Conservation (phyloP, 2,329 filamentous ascomycete genomes). For the Neonectria neomacrospora region DNA sequence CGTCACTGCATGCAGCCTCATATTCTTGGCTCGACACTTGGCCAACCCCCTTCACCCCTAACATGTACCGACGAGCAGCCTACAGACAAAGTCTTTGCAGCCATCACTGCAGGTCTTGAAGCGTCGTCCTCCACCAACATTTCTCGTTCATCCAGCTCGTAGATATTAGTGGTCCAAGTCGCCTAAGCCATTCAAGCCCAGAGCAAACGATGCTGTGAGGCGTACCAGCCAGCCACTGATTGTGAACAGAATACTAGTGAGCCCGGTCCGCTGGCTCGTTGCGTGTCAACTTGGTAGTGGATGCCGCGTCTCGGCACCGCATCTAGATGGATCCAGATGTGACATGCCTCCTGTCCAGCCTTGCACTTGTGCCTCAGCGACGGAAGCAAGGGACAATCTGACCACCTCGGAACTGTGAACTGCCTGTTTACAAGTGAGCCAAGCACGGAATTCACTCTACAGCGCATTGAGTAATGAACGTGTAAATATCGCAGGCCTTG, state of each 20-base stretch:
- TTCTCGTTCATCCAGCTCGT: slow-evolving; percentile 10
- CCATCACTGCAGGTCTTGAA: slow-evolving; percentile 6
- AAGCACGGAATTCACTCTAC: not conserved
- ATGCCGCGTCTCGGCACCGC: slow-evolving; percentile 3
- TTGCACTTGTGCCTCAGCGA: not conserved
- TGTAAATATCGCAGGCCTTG: slow-evolving; percentile 28
- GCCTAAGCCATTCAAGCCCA: not conserved
- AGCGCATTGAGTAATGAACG: not conserved
- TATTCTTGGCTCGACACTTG: not conserved
- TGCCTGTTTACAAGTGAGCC: too few relatives aligned
- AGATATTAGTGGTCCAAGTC: slow-evolving; percentile 8
- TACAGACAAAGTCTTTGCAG: not conserved
- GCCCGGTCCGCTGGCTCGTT: slow-evolving; percentile 3
- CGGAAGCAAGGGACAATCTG: too few relatives aligned
- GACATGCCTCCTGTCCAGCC: slow-evolving; percentile 4
- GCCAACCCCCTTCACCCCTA: too few relatives aligned
- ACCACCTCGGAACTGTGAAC: not conserved
- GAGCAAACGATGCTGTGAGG: slow-evolving; percentile 10
- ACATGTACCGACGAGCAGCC: not conserved
- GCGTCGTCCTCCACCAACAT: slow-evolving; percentile 10
- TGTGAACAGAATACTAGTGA: slow-evolving; percentile 5
- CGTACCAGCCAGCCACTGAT: slow-evolving; percentile 4
- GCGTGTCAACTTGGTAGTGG: slow-evolving; percentile 21
- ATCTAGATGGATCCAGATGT: not conserved
- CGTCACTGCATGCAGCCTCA: not conserved